Base-by-base conservation (phyloP, 805 yeast species). In the Zygotorulaspora chibaensis region DNA sequence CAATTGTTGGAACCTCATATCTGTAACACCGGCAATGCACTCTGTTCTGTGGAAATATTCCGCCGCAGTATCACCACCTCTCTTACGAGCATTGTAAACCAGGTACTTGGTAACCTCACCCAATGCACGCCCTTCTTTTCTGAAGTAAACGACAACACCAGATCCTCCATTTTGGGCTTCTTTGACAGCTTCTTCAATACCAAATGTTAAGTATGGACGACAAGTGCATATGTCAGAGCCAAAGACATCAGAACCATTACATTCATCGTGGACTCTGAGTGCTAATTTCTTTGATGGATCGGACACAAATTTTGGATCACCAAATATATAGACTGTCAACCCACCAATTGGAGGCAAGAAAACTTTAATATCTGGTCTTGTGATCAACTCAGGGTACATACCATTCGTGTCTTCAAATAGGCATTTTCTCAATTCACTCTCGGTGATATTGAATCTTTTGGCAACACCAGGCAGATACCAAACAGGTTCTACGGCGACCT, bases 401-500 rank as follows among this genome's bases (percentile, higher is more conserved):
- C 86, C 85, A 55, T 82, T 83, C 40, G 86, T 81, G 58, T 81
- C 85, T 58, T 81, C 81, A 58, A 81, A 81, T 51, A 81, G 66
- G 3, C 83, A 79, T 40, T 78, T 73, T 59, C 86, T 73, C 39
- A 81, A 69, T 40, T 77, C 77, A 13, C 59, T 63, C 56, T 81
- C 87, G 27, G 76, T 67, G 49, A 81, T 74, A 25, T 76, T 76
- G 56, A 81, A 76, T 56, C 83, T 75, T 59, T 77, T 70, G 23
- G 86, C 87, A 47, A 81, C 82, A 23, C 84, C 84, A 2, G 87
- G 87, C 46, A 81, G 68, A 55, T 78, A 74, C 86, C 87, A 81
- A 33, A 81, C 85, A 13, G 86, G 86, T 56, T 81, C 87, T 34
- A 79, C 79, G 3, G 87, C 87, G 47, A 81, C 71, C 58, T 81